A percentile compares a stretch with the other conserved stretches of the same genome.
These are phyloP conservation scores for Wickerhamia fluorescens DNA, from an alignment of 805 yeast genomes.

Conservation along the genomic window DNA sequence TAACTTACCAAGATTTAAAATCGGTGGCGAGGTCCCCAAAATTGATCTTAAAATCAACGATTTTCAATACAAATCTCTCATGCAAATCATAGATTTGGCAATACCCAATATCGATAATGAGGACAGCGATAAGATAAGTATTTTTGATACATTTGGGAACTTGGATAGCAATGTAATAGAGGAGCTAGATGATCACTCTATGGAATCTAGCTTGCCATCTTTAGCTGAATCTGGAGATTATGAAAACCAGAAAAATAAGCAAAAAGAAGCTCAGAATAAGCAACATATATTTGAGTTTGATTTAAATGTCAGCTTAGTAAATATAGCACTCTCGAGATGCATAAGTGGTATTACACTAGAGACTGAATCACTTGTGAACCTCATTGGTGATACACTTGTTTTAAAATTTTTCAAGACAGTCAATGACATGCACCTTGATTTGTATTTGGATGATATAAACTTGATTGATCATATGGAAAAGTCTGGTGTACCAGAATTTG, in stretches of 20 bases:
- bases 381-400: slow-evolving; percentile 59
- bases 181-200: slow-evolving; percentile 6
- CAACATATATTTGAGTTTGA: slow-evolving; percentile 71
- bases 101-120: slow-evolving; percentile 46
- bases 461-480: slow-evolving; percentile 70
- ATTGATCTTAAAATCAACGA: slow-evolving; percentile 73
- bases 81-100: slow-evolving; percentile 66
- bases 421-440: slow-evolving; percentile 56
- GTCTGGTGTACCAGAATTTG: slow-evolving; percentile 55
- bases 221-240: background rate
- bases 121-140: slow-evolving; percentile 27
- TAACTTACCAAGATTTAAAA: slow-evolving; percentile 61
- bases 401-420: slow-evolving; percentile 55
- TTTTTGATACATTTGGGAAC: slow-evolving; percentile 28
- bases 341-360: slow-evolving; percentile 51
- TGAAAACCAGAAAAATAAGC: slow-evolving; percentile 1
- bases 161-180: slow-evolving; percentile 13
- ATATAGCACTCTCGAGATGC: slow-evolving; percentile 61
- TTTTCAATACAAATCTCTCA: slow-evolving; percentile 80
- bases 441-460: slow-evolving; percentile 57
- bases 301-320: slow-evolving; percentile 59
- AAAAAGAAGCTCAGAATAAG: slow-evolving; percentile 12
- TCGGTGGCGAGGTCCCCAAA: slow-evolving; percentile 72
- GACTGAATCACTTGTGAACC: slow-evolving; percentile 63
- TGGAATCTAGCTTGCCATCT: background rate